Conservation (phyloP, 2,329 filamentous ascomycete species). For the Aschersonia sp. region DNA sequence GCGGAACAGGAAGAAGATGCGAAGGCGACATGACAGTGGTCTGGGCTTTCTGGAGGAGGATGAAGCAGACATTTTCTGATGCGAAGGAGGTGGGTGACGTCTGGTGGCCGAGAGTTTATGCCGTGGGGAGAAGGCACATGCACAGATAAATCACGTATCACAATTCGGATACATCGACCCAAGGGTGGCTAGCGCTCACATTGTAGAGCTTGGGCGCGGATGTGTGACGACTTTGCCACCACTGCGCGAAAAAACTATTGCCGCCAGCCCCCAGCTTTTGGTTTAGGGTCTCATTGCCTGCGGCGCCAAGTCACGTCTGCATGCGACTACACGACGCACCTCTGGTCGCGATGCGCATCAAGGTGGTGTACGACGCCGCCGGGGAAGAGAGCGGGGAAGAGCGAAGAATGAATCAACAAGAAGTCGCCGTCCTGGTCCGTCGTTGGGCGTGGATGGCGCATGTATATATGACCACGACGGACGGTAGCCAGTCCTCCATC, state of each 20-base stretch:
- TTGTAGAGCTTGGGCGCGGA: neutral
- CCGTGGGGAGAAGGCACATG: too few relatives aligned
- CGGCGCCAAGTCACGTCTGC: neutral
- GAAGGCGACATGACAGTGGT: slow-evolving; percentile 38
- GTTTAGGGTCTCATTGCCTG: neutral
- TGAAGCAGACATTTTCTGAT: slow-evolving; percentile 17
- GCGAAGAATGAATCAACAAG: too few relatives aligned
- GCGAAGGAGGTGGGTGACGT: too few relatives aligned
- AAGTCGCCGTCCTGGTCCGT: too few relatives aligned
- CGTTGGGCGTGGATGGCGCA: too few relatives aligned
- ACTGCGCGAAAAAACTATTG: neutral
- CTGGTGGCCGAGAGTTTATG: too few relatives aligned
- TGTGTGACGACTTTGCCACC: neutral
- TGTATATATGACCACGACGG: too few relatives aligned
- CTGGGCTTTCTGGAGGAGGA: slow-evolving; percentile 41
- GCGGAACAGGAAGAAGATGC: slow-evolving; percentile 21
- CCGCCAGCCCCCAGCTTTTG: too few relatives aligned
- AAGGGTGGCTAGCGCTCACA: neutral
- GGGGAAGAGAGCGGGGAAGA: neutral
- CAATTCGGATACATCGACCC: too few relatives aligned
- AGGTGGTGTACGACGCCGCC: neutral
- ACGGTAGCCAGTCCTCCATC: too few relatives aligned
- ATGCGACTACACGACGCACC: neutral
- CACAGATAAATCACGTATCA: too few relatives aligned
- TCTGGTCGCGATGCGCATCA: too few relatives aligned